These are phyloP conservation scores for Saturnispora quitensis DNA, from an alignment of 805 yeast species.

Conservation along the genomic window DNA sequence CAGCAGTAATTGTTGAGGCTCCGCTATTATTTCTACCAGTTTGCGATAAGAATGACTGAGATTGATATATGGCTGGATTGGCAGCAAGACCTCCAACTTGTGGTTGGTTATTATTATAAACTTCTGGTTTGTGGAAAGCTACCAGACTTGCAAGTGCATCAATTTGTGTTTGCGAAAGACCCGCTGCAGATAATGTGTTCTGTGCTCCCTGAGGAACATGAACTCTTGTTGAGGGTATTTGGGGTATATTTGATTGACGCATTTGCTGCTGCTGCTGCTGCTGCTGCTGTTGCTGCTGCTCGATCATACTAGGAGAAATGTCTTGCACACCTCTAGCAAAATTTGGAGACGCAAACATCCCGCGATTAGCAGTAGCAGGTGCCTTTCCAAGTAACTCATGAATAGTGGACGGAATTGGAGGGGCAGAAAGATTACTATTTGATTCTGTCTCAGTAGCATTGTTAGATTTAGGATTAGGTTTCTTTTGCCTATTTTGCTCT, in stretches of 20 bases:
- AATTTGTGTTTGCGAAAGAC: slow-evolving; percentile 59
- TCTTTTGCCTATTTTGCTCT: neutral
- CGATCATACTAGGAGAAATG: neutral
- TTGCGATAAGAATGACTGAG: slow-evolving; percentile 2
- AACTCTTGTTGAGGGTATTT: slow-evolving; percentile 26
- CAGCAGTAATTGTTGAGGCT: slow-evolving; percentile 2
- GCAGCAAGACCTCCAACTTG: slow-evolving; percentile 2
- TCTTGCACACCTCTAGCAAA: slow-evolving; percentile 1
- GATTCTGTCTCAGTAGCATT: neutral
- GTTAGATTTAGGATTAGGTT: neutral
- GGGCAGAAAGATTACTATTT: slow-evolving; percentile 16
- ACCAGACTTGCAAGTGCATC: slow-evolving; percentile 65
- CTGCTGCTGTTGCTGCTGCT: slow-evolving; percentile 26
- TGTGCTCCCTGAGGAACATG: slow-evolving; percentile 70
- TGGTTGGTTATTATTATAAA: slow-evolving; percentile 2
- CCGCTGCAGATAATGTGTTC: slow-evolving; percentile 52
- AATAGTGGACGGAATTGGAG: slow-evolving; percentile 30
- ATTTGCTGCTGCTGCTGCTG: slow-evolving; percentile 9
- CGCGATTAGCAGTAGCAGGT: neutral
- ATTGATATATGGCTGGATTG: slow-evolving; percentile 1
- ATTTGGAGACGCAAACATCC: neutral
- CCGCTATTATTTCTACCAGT: slow-evolving; percentile 3
- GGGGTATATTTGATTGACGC: slow-evolving; percentile 3
- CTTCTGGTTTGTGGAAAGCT: slow-evolving; percentile 46
- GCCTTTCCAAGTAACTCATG: slow-evolving; percentile 12